Base-by-base conservation (phyloP, 768 basidiomycete species). In the Mycena rebaudengoi region DNA sequence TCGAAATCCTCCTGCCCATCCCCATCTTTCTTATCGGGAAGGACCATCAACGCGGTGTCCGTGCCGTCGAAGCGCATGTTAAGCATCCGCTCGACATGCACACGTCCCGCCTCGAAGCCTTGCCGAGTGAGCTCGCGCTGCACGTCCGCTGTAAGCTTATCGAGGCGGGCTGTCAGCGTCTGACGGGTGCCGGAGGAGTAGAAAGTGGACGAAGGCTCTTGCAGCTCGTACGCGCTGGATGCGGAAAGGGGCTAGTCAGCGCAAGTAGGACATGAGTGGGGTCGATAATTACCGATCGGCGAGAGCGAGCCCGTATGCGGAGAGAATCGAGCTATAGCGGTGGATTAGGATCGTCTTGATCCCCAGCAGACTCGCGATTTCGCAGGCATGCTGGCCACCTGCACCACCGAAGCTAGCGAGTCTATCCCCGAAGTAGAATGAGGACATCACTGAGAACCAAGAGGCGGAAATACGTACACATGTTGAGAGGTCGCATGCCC, bases 61-160 rank as follows among this genome's bases (percentile, higher is more conserved):
- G 94, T 96, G 4, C 95, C 95, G 49, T 96, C 92, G 68, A 96
- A 96, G 21, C 95, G 88, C 94, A 95, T 95, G 71, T 95, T 95
- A 43, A 95, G 79, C 89, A 91, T 91, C 21, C 91, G 85, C 74
- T 97, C 96, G 6, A 91, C 76, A 54, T 83, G 80, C 50, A 97
- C 85, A n/a, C 88, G 85, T 12, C 86, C 80, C 12, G 82, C 88
- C 70, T 87, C 85, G 73, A 98, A 97, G 1, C 96, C 96, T 75
- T 98, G 95, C 25, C 80, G 83, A 59, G 76, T 71, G n/a, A 97
- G 85, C 73, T 94, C 93, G 2, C 74, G 73, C 53, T 76, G 81
- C 14, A 96, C 95, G 25, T 86, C 82, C 0, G 74, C 69, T 0
- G 87, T 85, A 65, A 96, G 81, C 64, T 83, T 86, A 70, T 96